A percentile compares a stretch with the other conserved stretches of the same genome.
These are phyloP conservation scores for Gamarada debralockiae DNA, from an alignment of 495 filamentous ascomycete species.

Conservation along the genomic window DNA sequence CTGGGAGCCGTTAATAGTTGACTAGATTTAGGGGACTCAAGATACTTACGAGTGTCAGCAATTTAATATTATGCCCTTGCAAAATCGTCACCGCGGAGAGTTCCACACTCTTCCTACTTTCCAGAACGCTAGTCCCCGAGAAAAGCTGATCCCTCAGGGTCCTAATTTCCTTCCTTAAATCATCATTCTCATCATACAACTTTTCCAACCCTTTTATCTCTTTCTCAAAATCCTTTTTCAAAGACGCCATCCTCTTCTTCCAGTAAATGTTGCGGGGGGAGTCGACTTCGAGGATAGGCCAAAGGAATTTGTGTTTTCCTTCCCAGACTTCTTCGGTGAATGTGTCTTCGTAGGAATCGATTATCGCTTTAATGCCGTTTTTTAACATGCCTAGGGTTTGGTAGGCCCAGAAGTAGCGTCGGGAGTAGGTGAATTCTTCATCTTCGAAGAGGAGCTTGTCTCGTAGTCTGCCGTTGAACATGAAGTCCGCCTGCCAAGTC, in stretches of 20 bases:
- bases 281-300: conserved; percentile 2
- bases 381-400: conserved; percentile 53
- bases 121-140: conserved; percentile 37
- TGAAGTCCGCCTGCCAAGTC: conserved; percentile 39
- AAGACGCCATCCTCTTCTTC: conserved; percentile 21
- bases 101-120: conserved; percentile 33
- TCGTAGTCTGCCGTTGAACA: conserved; percentile 45
- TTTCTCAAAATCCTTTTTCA: conserved; percentile 22
- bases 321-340: conserved; percentile 50
- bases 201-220: conserved; percentile 17
- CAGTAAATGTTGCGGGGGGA: conserved; percentile 24
- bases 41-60: conserved; percentile 35
- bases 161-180: conserved; percentile 30
- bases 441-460: conserved; percentile 56
- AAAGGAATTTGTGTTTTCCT: conserved; percentile 41
- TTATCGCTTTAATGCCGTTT: conserved; percentile 49
- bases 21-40: background rate
- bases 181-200: conserved; percentile 17
- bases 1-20: background rate
- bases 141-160: conserved; percentile 39
- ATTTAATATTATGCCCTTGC: conserved; percentile 42
- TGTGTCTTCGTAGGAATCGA: conserved; percentile 39
- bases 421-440: conserved; percentile 46
- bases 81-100: conserved; percentile 23
- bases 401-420: conserved; percentile 55